These are phyloP conservation scores for Mentha longifolia DNA, from an alignment of 257 asterid genomes.

Conservation along the genomic window DNA sequence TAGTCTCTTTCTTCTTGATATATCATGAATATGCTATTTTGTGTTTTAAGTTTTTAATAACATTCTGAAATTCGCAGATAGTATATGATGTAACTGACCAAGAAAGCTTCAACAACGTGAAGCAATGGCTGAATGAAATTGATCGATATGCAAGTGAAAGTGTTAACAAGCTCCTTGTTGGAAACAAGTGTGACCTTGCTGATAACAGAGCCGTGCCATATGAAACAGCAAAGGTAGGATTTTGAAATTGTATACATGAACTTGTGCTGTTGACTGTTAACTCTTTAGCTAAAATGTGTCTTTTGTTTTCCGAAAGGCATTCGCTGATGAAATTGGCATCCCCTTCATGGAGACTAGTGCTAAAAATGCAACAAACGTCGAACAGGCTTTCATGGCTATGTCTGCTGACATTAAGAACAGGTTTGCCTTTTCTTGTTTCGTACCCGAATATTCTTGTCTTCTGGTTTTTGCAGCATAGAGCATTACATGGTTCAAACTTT, in stretches of 20 bases:
- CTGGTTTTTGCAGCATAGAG: background rate
- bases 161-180: constrained; percentile 87
- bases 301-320: constrained; percentile 54
- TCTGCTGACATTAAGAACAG: constrained; percentile 78
- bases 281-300: constrained; percentile 10
- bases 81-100: constrained; percentile 85
- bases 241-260: background rate
- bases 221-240: constrained; percentile 79
- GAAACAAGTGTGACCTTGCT: constrained; percentile 84
- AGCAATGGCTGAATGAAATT: constrained; percentile 91
- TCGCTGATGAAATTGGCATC: constrained; percentile 92
- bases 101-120: constrained; percentile 91
- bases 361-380: constrained; percentile 82
- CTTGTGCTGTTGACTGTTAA: background rate
- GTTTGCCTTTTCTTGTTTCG: constrained; percentile 37
- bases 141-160: constrained; percentile 91
- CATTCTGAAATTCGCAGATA: constrained; percentile 47
- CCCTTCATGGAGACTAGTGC: constrained; percentile 98
- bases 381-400: constrained; percentile 97
- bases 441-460: background rate
- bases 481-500: background rate
- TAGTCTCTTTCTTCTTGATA: constrained; percentile 39
- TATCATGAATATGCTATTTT: constrained; percentile 13
- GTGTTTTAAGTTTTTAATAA: constrained; percentile 11
- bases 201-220: constrained; percentile 78